Evolutionary conservation across 345 rosid genomes (phyloP).

Genomic region (Tarenaya hassleriana): DNA sequence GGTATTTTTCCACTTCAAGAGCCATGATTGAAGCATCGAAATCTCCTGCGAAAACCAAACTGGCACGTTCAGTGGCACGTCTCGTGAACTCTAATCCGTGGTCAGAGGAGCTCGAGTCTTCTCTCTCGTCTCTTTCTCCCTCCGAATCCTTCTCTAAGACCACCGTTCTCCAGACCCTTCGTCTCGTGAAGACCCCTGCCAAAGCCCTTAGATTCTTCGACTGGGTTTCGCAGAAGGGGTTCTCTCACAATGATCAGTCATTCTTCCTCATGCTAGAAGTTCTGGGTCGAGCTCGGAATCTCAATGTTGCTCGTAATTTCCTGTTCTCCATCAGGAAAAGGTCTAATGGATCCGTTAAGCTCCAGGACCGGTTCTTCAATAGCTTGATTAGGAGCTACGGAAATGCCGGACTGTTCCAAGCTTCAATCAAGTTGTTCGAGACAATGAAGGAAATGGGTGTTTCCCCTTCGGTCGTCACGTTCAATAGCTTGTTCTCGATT

Average conservation of each 20-base stretch:
- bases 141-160: constrained; percentile 48
- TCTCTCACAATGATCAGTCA: constrained; percentile 44
- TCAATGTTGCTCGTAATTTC: constrained; percentile 69
- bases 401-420: constrained; percentile 57
- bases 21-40: no score
- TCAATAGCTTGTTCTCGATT: constrained; percentile 53
- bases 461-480: constrained; percentile 63
- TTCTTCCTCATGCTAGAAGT: constrained; percentile 63
- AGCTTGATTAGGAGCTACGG: constrained; percentile 72
- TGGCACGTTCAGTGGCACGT: no score
- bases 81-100: no score
- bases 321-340: constrained; percentile 54
- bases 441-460: constrained; percentile 62
- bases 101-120: constrained; percentile 56
- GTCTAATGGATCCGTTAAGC: constrained; percentile 50
- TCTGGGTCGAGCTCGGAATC: constrained; percentile 51
- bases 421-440: constrained; percentile 50
- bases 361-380: constrained; percentile 62
- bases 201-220: constrained; percentile 61
- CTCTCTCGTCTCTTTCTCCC: constrained; percentile 41
- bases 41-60: no score
- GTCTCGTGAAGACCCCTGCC: constrained; percentile 42
- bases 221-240: constrained; percentile 44
- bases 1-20: no score
- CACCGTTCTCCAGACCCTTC: constrained; percentile 49